Percentiles rank a stretch among this genome's conserved stretches.
phyloP scores from a whole-genome alignment of 225 moss, liverwort and hornwort species.

The Pleurozium schreberi region DNA sequence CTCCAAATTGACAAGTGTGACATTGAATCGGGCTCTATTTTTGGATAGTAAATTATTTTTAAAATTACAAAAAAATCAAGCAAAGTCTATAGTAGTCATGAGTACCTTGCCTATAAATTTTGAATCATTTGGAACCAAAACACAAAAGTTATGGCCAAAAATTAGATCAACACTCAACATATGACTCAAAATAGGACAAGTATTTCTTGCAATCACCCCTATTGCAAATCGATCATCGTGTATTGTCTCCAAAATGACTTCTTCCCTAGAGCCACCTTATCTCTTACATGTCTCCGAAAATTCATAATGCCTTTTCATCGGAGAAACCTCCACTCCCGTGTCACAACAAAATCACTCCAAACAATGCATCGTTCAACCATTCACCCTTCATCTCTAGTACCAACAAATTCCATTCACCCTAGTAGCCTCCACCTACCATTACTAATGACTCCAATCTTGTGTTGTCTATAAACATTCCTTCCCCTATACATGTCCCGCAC shows the following conservation, averaged over 20 bases:
- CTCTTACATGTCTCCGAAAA: background rate
- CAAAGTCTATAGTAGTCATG: no score
- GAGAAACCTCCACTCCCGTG: accelerated
- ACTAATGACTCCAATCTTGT: background rate
- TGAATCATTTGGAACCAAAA: no score
- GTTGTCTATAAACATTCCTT: background rate
- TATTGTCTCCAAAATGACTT: background rate
- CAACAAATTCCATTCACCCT: background rate
- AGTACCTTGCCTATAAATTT: no score
- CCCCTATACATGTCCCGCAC: background rate
- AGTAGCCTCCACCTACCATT: accelerated
- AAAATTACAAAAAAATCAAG: no score
- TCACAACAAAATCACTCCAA: background rate
- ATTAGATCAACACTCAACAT: no score
- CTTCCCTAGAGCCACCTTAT: accelerated
- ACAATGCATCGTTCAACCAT: background rate
- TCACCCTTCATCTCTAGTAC: background rate
- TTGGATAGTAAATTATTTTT: no score
- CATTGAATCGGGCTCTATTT: no score
- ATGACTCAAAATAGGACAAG: no score
- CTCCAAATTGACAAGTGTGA: no score
- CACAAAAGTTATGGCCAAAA: no score
- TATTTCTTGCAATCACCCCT: no score
- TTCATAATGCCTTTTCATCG: accelerated
- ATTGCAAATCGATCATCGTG: accelerated